A percentile compares a stretch with the other conserved stretches of the same genome.
Evolutionary conservation across 257 asterid species (phyloP).

Genomic region (Eustoma russellianum): DNA sequence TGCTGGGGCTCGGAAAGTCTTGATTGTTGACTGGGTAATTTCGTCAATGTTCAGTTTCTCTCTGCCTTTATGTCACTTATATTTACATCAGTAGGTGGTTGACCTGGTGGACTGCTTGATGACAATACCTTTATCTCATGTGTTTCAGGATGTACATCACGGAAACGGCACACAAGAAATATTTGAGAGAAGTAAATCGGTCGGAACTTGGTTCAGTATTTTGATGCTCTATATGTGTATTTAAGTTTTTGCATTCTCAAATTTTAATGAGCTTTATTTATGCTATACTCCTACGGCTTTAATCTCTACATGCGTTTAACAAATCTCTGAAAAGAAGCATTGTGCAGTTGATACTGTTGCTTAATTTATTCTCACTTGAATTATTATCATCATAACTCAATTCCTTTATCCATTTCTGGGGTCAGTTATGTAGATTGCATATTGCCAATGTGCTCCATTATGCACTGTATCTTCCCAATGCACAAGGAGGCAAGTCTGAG

Average conservation of each 20-base stretch:
- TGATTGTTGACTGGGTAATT: slow-evolving; percentile 92
- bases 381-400: too few relatives aligned
- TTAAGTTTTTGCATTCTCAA: not conserved
- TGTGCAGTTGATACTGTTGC: too few relatives aligned
- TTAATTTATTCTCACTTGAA: too few relatives aligned
- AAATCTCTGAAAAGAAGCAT: not conserved
- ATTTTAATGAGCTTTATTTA: not conserved
- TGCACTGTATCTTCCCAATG: too few relatives aligned
- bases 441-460: too few relatives aligned
- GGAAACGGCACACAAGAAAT: slow-evolving; percentile 99
- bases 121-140: slow-evolving; percentile 7
- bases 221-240: too few relatives aligned
- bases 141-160: slow-evolving; percentile 90
- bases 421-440: too few relatives aligned
- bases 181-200: slow-evolving; percentile 80
- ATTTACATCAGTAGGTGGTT: not conserved
- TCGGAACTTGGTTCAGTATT: slow-evolving; percentile 19
- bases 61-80: not conserved
- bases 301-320: not conserved
- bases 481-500: too few relatives aligned
- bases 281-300: not conserved
- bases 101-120: not conserved
- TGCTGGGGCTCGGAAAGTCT: slow-evolving; percentile 91
- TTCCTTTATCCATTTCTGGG: too few relatives aligned
- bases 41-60: not conserved